These are phyloP conservation scores for Yarrowia phangngaensis DNA, from an alignment of 805 yeast genomes.

Conservation along the genomic window DNA sequence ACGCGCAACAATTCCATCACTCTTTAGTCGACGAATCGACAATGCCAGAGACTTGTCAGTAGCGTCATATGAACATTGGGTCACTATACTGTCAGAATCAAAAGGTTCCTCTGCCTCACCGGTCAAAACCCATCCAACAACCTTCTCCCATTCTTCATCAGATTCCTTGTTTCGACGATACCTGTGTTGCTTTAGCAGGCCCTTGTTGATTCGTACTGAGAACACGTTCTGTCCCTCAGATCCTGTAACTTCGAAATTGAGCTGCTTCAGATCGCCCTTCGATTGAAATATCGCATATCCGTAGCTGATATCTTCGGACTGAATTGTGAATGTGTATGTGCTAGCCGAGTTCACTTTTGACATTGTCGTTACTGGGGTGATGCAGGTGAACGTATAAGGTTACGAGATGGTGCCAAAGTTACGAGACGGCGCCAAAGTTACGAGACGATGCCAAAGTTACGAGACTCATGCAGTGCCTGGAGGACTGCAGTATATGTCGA, in stretches of 20 bases:
- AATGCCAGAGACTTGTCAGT: constrained; percentile 21
- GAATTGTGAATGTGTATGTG: constrained; percentile 17
- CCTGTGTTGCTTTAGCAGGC: constrained; percentile 8
- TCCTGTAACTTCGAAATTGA: constrained; percentile 17
- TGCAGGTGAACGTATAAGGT: too few relatives aligned
- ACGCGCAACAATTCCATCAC: constrained; percentile 8
- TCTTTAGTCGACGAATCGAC: constrained; percentile 8
- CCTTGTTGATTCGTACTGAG: constrained; percentile 9
- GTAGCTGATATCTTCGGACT: constrained; percentile 6
- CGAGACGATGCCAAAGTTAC: too few relatives aligned
- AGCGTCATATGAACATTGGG: constrained; percentile 15
- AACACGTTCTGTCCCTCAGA: constrained; percentile 18
- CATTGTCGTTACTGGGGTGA: too few relatives aligned
- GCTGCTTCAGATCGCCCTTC: constrained; percentile 10
- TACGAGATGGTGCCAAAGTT: too few relatives aligned
- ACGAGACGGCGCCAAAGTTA: too few relatives aligned
- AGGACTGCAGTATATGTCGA: too few relatives aligned
- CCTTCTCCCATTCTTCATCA: constrained; percentile 19
- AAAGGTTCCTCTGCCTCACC: constrained; percentile 8
- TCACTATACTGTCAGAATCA: not conserved
- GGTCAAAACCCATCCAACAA: constrained; percentile 19
- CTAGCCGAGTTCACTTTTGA: too few relatives aligned
- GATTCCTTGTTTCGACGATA: constrained; percentile 25
- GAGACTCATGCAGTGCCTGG: too few relatives aligned
- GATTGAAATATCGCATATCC: constrained; percentile 20